Evolutionary conservation across 768 basidiomycete genomes (phyloP).

Genomic region (Mrakia blollopis): DNA sequence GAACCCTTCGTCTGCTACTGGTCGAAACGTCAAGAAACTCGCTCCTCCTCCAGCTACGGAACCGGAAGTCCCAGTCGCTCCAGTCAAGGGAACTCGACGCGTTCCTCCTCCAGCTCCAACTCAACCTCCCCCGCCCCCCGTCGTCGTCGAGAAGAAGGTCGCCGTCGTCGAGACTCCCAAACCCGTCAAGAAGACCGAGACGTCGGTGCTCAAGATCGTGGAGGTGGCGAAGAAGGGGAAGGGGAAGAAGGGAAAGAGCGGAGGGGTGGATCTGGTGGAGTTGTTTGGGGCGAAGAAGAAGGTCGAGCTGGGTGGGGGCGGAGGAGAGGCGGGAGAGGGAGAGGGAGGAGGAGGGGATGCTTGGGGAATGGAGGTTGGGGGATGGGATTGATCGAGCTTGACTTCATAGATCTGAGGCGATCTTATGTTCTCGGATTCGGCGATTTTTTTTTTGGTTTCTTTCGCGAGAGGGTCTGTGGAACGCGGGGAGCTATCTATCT

Average conservation of each 20-base stretch:
- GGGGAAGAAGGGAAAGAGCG: slow-evolving; percentile 11
- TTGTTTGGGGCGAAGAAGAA: slow-evolving; percentile 16
- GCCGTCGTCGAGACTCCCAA: not conserved
- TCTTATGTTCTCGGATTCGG: too few species aligned
- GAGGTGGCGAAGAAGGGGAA: slow-evolving; percentile 22
- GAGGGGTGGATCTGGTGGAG: slow-evolving; percentile 21
- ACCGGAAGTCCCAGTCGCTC: not conserved
- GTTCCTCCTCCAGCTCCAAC: not conserved
- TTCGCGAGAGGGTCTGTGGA: too few species aligned
- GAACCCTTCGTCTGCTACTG: not conserved
- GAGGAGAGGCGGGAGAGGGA: not conserved
- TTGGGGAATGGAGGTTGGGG: slow-evolving; percentile 23
- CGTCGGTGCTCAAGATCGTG: slow-evolving; percentile 33
- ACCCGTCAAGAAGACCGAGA: slow-evolving; percentile 24
- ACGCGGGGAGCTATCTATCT: too few species aligned
- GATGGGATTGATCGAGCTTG: slow-evolving; percentile 11
- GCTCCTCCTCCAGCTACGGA: not conserved
- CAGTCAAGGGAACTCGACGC: not conserved
- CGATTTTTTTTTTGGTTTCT: too few species aligned
- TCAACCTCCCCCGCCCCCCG: not conserved
- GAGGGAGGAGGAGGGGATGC: slow-evolving; percentile 4
- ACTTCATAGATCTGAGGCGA: too few species aligned
- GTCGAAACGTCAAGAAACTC: not conserved
- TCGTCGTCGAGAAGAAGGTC: not conserved
- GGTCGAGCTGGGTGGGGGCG: not conserved